These are phyloP conservation scores for Xerocomellus intermedius DNA, from an alignment of 768 basidiomycete species.

Conservation along the genomic window DNA sequence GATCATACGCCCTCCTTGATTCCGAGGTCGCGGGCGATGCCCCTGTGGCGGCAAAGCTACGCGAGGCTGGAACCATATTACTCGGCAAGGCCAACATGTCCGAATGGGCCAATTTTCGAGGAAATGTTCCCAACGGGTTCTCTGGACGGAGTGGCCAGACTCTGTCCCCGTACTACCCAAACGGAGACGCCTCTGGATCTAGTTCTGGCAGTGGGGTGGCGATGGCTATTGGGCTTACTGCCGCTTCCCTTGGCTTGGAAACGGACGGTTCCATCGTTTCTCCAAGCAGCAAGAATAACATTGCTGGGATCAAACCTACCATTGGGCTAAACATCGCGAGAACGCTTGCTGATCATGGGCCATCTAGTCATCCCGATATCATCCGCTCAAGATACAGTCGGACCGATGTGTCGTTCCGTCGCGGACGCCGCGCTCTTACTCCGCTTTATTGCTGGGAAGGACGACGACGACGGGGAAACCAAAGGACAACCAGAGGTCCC, in stretches of 20 bases:
- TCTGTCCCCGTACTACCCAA: slow-evolving; percentile 41
- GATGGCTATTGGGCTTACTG: slow-evolving; percentile 43
- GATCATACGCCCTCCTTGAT: slow-evolving; percentile 36
- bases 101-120: slow-evolving; percentile 45
- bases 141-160: slow-evolving; percentile 48
- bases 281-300: slow-evolving; percentile 41
- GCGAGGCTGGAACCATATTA: slow-evolving; percentile 36
- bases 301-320: slow-evolving; percentile 44
- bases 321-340: slow-evolving; percentile 28
- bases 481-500: slow-evolving; percentile 53
- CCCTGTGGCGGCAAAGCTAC: slow-evolving; percentile 27
- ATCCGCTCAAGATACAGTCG: slow-evolving; percentile 56
- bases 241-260: slow-evolving; percentile 45
- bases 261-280: slow-evolving; percentile 50
- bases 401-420: slow-evolving; percentile 54
- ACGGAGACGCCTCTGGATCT: slow-evolving; percentile 41
- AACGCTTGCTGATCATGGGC: not conserved
- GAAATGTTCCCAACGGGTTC: slow-evolving; percentile 41
- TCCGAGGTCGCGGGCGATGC: slow-evolving; percentile 38
- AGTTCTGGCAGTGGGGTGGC: slow-evolving; percentile 44
- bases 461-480: slow-evolving; percentile 52
- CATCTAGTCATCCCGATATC: slow-evolving; percentile 55
- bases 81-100: slow-evolving; percentile 45
- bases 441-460: slow-evolving; percentile 51
- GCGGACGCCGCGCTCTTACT: slow-evolving; percentile 56